Base-by-base conservation (phyloP, 1,139 yeast species). In the Yamadazyma kanchanaburiensis region DNA sequence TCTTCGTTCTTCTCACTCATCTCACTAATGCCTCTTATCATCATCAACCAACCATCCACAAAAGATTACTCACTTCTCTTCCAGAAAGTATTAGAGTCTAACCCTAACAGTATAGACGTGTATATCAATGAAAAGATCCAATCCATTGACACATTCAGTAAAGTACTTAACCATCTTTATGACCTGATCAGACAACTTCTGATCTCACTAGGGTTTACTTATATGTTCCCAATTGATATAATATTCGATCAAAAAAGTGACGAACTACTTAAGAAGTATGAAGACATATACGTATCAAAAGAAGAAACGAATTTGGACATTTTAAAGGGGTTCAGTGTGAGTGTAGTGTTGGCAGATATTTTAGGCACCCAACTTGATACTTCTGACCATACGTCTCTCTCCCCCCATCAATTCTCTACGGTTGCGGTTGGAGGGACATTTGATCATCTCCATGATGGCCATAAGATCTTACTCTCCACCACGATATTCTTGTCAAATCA, bases 361-460 rank as follows among this genome's bases (percentile, higher is more conserved):
- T 7, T 8, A 10, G 11, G 19, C 8, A 10, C n/a, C n/a, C n/a
- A n/a, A n/a, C n/a, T n/a, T n/a, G n/a, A n/a, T n/a, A n/a, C n/a
- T n/a, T n/a, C n/a, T n/a, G n/a, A n/a, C n/a, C n/a, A n/a, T n/a
- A n/a, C n/a, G n/a, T n/a, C n/a, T n/a, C n/a, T n/a, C n/a, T n/a
- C n/a, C n/a, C n/a, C n/a, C n/a, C n/a, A n/a, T n/a, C n/a, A n/a
- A n/a, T n/a, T n/a, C n/a, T 16, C 17, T 12, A 32, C 29, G 6
- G 42, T 33, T 10, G 94, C 94, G 1, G 80, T 89, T 1, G 98
- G 98, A 1, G 99, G 99, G 0, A 94, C 98, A 0, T 94, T 94
- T 60, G 99, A 94, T 51, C 97, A 94, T 57, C 52, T 94, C 22
- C 99, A 94, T 48, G 95, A 84, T 49, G 99, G 98, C 0, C 99